phyloP scores from a whole-genome alignment of 1,284 basidiomycete genomes.

The Austroboletus novae-zelandiae region DNA sequence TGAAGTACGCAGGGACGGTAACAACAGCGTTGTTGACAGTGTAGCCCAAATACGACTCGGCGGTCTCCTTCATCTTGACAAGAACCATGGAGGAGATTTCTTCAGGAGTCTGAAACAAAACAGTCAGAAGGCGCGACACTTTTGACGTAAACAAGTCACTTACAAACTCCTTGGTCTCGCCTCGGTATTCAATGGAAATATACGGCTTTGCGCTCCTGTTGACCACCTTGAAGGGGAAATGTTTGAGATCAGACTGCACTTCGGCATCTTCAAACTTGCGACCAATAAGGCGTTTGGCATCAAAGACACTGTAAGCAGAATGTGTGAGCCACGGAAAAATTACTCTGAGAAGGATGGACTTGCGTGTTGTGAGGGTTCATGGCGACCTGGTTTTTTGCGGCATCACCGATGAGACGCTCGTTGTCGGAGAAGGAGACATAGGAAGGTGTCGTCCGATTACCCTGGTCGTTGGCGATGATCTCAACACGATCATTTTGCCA shows the following conservation, averaged over 20 bases:
- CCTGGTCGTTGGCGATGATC: slow-evolving; percentile 97
- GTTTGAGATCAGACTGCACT: slow-evolving; percentile 94
- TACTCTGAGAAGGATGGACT: slow-evolving; percentile 20
- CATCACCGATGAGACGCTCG: slow-evolving; percentile 94
- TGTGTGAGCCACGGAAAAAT: slow-evolving; percentile 6
- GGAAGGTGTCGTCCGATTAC: slow-evolving; percentile 94
- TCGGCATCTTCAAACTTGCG: slow-evolving; percentile 83
- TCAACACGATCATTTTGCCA: slow-evolving; percentile 99
- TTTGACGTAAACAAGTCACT: slow-evolving; percentile 34
- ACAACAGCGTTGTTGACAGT: slow-evolving; percentile 88
- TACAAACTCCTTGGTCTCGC: slow-evolving; percentile 91
- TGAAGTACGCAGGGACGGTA: slow-evolving; percentile 97
- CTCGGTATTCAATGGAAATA: slow-evolving; percentile 86
- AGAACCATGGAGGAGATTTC: slow-evolving; percentile 98
- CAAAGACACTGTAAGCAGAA: slow-evolving; percentile 63
- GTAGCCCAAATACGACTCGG: slow-evolving; percentile 92
- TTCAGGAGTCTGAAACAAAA: slow-evolving; percentile 72
- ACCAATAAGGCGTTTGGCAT: slow-evolving; percentile 89
- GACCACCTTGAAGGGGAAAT: slow-evolving; percentile 91
- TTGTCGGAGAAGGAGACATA: slow-evolving; percentile 92
- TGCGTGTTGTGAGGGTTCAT: slow-evolving; percentile 82
- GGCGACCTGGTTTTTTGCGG: slow-evolving; percentile 93
- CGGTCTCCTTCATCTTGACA: slow-evolving; percentile 97
- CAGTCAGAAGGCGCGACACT: slow-evolving; percentile 13
- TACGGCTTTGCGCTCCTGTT: slow-evolving; percentile 85